Evolutionary conservation across 371 early-diverging fungal genomes (phyloP), one percentile per base, ranked within the genome.

Genomic region (Sporodiniella umbellata): DNA sequence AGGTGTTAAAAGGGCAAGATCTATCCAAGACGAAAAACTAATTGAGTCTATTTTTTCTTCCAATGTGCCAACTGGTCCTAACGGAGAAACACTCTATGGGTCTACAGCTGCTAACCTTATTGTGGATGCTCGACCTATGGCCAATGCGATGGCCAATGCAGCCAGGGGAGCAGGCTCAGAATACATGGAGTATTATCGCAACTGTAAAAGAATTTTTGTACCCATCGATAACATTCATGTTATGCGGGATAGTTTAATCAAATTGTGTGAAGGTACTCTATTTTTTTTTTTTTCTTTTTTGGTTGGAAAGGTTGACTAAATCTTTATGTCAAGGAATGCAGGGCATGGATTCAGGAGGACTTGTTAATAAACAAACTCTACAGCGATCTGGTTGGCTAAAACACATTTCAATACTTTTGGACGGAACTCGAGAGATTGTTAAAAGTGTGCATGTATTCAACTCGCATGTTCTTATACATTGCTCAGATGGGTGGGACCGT

Each of bases 401-500:
- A 50, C 96, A 95, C 59, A 85, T 96, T 42, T 71, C 73, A 4
- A 83, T 83, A 22, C 75, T 98, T 12, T 52, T 98, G 53, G 91
- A 91, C 4, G 95, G 92, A 12, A 78, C 91, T 0, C 53, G 70
- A 38, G 68, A 81, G 42, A 93, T 98, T 45, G 90, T 96, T n/a
- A 80, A 88, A 46, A 85, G 79, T 42, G 79, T 97, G 1, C 85
- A 91, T 58, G 64, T 84, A 2, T 68, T 73, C 23, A 85, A 84
- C 45, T 80, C 85, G 1, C 95, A 96, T 55, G 95, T 93, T 3
- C 76, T 98, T 24, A 93, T 98, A 3, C 99, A 98, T 62, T 98
- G 99, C 77, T 93, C 94, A n/a, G 99, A 98, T 66, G 99, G 99
- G 8, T 98, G 99, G 99, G 99, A 98, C 68, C 87, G 99, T 33